Percentiles rank a stretch among this genome's conserved stretches.
phyloP scores from a whole-genome alignment of 2,329 filamentous ascomycete genomes.

The Fusarium sp. region DNA sequence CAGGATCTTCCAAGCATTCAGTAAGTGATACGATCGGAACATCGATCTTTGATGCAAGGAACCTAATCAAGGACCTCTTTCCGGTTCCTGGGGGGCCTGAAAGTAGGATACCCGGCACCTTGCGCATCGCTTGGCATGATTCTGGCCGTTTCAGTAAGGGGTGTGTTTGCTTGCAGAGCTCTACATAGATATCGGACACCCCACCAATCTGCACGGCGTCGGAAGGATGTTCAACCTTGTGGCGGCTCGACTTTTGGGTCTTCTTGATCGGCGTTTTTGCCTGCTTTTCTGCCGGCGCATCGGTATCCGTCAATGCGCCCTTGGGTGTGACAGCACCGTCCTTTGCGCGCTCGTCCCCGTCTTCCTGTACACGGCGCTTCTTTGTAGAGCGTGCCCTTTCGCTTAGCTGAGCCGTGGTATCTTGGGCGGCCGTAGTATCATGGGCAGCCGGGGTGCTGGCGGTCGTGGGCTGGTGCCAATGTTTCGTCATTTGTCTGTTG shows the following conservation, averaged over 20 bases:
- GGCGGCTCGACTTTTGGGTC: conserved; percentile 47
- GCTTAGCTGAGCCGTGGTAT: not conserved
- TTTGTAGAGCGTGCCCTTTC: conserved; percentile 47
- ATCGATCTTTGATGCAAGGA: conserved; percentile 76
- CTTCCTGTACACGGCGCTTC: conserved; percentile 50
- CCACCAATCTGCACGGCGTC: conserved; percentile 47
- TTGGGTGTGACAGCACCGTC: conserved; percentile 29
- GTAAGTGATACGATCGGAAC: conserved; percentile 76
- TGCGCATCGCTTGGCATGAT: conserved; percentile 31
- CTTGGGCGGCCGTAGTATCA: conserved; percentile 3
- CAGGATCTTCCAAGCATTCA: conserved; percentile 53
- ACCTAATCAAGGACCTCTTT: conserved; percentile 81
- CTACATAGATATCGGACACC: conserved; percentile 42
- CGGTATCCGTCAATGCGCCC: conserved; percentile 36
- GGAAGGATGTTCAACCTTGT: conserved; percentile 47
- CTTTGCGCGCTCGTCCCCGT: conserved; percentile 43
- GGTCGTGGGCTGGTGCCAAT: conserved; percentile 50
- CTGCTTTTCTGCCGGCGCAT: conserved; percentile 40
- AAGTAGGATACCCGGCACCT: conserved; percentile 70
- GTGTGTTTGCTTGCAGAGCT: conserved; percentile 34
- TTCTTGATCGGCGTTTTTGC: conserved; percentile 50
- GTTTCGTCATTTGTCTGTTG: conserved; percentile 57
- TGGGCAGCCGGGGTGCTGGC: conserved; percentile 1
- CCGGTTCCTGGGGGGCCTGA: conserved; percentile 85
- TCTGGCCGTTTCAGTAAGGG: conserved; percentile 40